Conservation (phyloP, 345 rosid genomes). For the Mercurialis annua region DNA sequence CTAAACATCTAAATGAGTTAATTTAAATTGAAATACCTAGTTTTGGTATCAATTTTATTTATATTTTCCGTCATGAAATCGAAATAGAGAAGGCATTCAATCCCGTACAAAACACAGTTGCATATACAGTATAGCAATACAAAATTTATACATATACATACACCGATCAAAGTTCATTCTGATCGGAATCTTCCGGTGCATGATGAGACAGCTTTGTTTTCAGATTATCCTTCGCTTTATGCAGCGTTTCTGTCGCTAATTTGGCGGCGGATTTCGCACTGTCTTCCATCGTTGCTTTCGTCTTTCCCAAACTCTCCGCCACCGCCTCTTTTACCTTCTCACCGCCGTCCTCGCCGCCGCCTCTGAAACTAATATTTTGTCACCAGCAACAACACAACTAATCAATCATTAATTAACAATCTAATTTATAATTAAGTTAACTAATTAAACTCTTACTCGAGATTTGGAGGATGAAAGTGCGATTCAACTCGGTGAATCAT, state of each 20-base stretch:
- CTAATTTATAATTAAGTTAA: background rate
- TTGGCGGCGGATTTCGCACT: slow-evolving; percentile 17
- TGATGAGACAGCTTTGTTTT: background rate
- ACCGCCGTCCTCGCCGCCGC: background rate
- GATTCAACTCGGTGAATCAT: background rate
- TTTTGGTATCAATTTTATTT: too few relatives aligned
- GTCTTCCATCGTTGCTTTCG: slow-evolving; percentile 17
- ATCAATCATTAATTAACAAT: too few relatives aligned
- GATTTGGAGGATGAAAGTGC: slow-evolving; percentile 10
- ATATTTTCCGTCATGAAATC: too few relatives aligned
- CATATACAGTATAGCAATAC: too few relatives aligned
- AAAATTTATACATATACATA: too few relatives aligned
- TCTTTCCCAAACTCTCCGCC: slow-evolving; percentile 19
- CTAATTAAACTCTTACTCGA: background rate
- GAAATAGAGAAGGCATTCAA: too few relatives aligned
- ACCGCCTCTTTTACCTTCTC: slow-evolving; percentile 21
- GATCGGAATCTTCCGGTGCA: too few relatives aligned
- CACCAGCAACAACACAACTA: background rate
- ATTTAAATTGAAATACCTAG: too few relatives aligned
- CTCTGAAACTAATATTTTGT: slow-evolving; percentile 8
- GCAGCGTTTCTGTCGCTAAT: slow-evolving; percentile 6
- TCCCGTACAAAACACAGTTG: too few relatives aligned
- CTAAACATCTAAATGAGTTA: too few relatives aligned
- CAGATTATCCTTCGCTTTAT: slow-evolving; percentile 12
- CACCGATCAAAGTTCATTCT: background rate